Evolutionary conservation across 202 grass and related monocot species (phyloP).

Genomic region (Bolboschoenoplectus hybrid): DNA sequence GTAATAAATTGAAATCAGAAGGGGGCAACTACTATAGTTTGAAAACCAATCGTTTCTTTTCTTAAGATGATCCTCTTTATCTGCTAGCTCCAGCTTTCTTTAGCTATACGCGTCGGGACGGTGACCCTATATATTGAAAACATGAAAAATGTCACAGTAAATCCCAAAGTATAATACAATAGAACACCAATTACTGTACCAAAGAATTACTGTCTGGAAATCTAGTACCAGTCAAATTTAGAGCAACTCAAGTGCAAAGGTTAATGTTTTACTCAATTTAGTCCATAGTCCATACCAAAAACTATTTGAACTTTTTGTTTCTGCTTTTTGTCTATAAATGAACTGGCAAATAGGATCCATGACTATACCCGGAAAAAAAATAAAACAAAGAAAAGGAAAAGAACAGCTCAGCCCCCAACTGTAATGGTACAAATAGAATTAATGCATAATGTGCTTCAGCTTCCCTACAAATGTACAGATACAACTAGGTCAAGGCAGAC

Average conservation of each 20-base stretch:
- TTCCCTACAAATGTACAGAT: not conserved
- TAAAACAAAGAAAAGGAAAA: not conserved
- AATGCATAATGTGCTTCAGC: not conserved
- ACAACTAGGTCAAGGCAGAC: slow-evolving; percentile 1
- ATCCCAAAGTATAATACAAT: not conserved
- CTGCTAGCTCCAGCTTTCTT: not conserved
- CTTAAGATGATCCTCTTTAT: not conserved
- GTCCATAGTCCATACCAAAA: too few relatives aligned
- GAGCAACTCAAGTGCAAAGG: too few relatives aligned
- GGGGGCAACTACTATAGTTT: not conserved
- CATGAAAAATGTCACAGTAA: slow-evolving; percentile 19
- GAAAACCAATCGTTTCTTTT: not conserved
- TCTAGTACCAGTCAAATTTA: not conserved
- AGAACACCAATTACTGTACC: not conserved
- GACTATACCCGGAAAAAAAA: not conserved
- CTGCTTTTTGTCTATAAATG: not conserved
- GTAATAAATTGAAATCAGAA: slow-evolving; percentile 22
- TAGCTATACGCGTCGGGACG: slow-evolving; percentile 34
- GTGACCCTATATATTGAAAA: slow-evolving; percentile 19
- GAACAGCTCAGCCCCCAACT: not conserved
- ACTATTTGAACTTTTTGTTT: too few relatives aligned
- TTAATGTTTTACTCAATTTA: too few relatives aligned
- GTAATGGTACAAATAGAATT: not conserved
- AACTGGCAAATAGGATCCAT: not conserved
- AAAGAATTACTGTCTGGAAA: not conserved